Evolutionary conservation across 2,329 filamentous ascomycete species (phyloP), one percentile per base, ranked within the genome.

Genomic region (Akanthomyces muscarius): DNA sequence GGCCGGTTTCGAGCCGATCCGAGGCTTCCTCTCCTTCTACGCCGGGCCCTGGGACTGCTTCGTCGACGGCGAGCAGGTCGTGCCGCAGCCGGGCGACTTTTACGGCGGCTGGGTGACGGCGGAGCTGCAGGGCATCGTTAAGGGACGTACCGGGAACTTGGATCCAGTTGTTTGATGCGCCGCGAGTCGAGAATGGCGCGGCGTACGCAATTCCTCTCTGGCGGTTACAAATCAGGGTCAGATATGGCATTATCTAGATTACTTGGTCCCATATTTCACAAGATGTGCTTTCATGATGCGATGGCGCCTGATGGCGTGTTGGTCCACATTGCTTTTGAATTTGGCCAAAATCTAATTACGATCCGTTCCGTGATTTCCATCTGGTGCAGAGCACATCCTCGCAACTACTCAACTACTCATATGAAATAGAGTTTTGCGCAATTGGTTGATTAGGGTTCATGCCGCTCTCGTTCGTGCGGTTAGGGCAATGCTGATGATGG

Each of bases 31-130:
- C 57, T 83, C 81, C 47, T 85, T 88, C 68, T 88, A 86, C 69
- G 83, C 82, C 14, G 83, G 80, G 16, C 84, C 84, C 14, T 87
- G 84, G 84, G 81, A 86, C 63, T 88, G 85, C 68, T 85, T 78
- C 71, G 84, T 86, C 5, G 84, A 87, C 70, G 83, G 83, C 11
- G 84, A 87, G 71, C 78, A 78, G 68, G 85, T 86, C 23, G 76
- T 81, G 71, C 75, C 83, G 45, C 84, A 87, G 74, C 83, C 82
- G 18, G 83, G 83, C 8, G 84, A 87, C 67, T 87, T 86, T 66
- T 87, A 87, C 72, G 85, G 86, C 28, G 85, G 85, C 2, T 88
- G 86, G 85, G 82, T 85, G 65, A 87, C 84, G 55, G 81, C 79
- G 65, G 84, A 88, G 63, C 79, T 87, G 65, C 81, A 82, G 66